Base-by-base conservation (phyloP, 352 stramenopile genomes). In the Phytopythium aichiense region DNA sequence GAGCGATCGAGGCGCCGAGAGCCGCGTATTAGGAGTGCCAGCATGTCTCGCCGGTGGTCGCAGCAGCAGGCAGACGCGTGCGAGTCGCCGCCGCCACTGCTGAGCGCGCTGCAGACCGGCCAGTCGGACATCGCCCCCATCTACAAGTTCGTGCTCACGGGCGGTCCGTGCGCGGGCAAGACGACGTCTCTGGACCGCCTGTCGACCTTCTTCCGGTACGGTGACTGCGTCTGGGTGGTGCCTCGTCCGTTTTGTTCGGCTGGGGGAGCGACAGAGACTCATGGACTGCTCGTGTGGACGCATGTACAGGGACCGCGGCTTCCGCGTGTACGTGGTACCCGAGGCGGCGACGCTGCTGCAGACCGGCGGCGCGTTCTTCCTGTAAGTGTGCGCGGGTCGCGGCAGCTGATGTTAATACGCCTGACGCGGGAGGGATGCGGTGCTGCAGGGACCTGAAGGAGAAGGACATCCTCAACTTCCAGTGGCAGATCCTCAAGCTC, bases 331-430 rank as follows among this genome's bases (percentile, higher is more conserved):
- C 63, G 83, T 92, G 40, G 93, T 98, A 53, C 95, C 96, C 7
- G 97, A 99, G 73, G 95, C 92, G 8, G 98, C 97, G 64, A 99
- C 94, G 30, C 66, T 98, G 60, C 77, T 99, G 57, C 91, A 96
- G 60, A 97, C 79, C 15, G 98, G 98, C 71, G 97, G 97, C 38
- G 84, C 87, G 4, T 88, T 89, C 69, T 93, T 96, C 64, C 67
- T 94, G 79, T 90, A 68, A 40, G 79, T 82, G 23, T 49, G 15
- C 38, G 38, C 38, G n/a, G 0, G 0, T 8, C 18, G 18, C 7
- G 3, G 1, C 9, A 23, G 42, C n/a, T 22, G 8, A 40, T 18
- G 35, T 2, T 15, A 40, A 3, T 7, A 40, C 18, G 33, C 18
- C 25, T 58, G 9, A 37, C 31, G 2, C 0, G 3, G 2, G 35